Conservation (phyloP, 495 filamentous ascomycete species). For the Cetradonia linearis region DNA sequence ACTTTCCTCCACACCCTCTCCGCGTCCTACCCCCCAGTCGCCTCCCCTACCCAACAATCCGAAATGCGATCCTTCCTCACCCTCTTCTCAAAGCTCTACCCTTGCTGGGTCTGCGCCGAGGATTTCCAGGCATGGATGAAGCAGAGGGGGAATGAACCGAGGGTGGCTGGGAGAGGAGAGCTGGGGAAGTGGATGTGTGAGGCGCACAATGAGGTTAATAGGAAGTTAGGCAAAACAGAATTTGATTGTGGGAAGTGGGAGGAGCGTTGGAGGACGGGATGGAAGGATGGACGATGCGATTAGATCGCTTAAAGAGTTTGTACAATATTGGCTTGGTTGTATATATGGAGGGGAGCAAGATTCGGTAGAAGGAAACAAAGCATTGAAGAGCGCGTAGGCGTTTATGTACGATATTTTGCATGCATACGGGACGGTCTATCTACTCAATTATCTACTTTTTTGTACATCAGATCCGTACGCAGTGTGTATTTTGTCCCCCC, state of each 20-base stretch:
- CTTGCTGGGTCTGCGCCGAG: conserved; percentile 89
- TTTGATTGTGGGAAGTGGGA: conserved; percentile 92
- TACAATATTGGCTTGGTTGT: not conserved
- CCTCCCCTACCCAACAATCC: conserved; percentile 53
- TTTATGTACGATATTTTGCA: not conserved
- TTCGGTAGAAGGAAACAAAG: not conserved
- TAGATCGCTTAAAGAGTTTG: not conserved
- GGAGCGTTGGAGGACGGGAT: conserved; percentile 88
- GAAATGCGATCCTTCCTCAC: conserved; percentile 71
- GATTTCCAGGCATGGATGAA: conserved; percentile 81
- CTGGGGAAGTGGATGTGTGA: conserved; percentile 94
- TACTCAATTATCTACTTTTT: conserved; percentile 13
- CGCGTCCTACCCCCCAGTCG: conserved; percentile 66
- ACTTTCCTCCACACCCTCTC: conserved; percentile 86
- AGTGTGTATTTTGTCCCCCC: conserved; percentile 68
- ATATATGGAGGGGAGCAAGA: conserved; percentile 7
- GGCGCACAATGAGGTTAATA: conserved; percentile 96
- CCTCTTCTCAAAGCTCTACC: conserved; percentile 75
- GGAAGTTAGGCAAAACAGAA: conserved; percentile 76
- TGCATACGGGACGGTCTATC: not conserved
- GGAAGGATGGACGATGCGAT: conserved; percentile 70
- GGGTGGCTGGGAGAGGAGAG: conserved; percentile 54
- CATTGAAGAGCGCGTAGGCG: not conserved
- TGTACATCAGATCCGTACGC: conserved; percentile 69
- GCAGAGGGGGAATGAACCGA: conserved; percentile 55